Conservation (phyloP, 2,329 filamentous ascomycete species). For the Aspergillus tamarii region DNA sequence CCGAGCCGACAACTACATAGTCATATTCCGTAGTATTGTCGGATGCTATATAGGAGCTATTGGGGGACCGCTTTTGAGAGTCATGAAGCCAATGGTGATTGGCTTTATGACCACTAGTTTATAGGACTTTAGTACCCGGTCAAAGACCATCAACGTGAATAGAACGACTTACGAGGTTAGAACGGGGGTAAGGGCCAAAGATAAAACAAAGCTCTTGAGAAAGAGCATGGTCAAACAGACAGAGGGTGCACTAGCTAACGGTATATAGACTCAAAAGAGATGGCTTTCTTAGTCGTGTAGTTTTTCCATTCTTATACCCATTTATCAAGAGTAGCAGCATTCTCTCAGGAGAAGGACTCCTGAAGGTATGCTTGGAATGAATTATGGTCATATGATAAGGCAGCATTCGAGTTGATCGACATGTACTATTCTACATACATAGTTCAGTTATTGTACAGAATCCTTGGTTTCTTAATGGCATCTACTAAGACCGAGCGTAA, state of each 20-base stretch:
- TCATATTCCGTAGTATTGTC: constrained; percentile 52
- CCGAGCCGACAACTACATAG: constrained; percentile 65
- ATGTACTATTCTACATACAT: neutral
- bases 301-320: neutral
- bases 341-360: neutral
- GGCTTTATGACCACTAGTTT: neutral
- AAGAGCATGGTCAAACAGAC: neutral
- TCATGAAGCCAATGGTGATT: neutral
- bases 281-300: neutral
- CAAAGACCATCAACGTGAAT: neutral
- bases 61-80: neutral
- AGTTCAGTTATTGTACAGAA: neutral
- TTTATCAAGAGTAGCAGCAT: neutral
- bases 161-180: neutral
- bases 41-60: neutral
- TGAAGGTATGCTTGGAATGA: neutral
- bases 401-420: neutral
- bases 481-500: neutral
- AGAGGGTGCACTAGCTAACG: neutral
- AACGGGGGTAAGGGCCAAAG: neutral
- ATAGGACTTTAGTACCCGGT: neutral
- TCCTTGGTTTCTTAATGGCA: neutral
- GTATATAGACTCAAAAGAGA: neutral
- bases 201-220: neutral
- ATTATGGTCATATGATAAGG: neutral